These are phyloP conservation scores for Talaromyces albobiverticillius DNA, from an alignment of 2,329 filamentous ascomycete species.

Conservation along the genomic window DNA sequence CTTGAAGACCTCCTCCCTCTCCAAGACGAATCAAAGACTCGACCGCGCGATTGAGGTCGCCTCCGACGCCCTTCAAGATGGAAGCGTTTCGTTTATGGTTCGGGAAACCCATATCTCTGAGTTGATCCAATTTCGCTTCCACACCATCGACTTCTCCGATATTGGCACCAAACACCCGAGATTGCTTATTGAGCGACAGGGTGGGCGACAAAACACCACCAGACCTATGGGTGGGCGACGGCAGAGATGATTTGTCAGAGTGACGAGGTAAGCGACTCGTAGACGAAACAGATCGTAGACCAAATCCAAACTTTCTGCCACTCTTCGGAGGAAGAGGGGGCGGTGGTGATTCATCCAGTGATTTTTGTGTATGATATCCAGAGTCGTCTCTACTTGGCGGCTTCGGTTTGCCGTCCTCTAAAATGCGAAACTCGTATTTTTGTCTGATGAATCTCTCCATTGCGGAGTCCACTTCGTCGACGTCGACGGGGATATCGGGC, in stretches of 20 bases:
- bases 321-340: conserved; percentile 58
- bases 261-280: conserved; percentile 62
- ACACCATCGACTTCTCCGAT: conserved; percentile 53
- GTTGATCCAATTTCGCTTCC: conserved; percentile 71
- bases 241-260: conserved; percentile 54
- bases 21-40: conserved; percentile 81
- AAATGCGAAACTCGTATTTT: conserved; percentile 75
- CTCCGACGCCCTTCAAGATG: conserved; percentile 77
- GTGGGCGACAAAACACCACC: conserved; percentile 24
- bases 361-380: conserved; percentile 48
- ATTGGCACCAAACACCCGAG: conserved; percentile 63
- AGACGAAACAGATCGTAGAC: conserved; percentile 67
- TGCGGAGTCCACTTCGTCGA: conserved; percentile 86
- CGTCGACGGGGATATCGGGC: conserved; percentile 81
- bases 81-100: conserved; percentile 79
- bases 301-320: conserved; percentile 60
- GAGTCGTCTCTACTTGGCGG: conserved; percentile 53
- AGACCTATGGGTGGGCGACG: conserved; percentile 23
- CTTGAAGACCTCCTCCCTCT: conserved; percentile 57
- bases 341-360: conserved; percentile 54
- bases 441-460: conserved; percentile 95
- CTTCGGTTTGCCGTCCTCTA: conserved; percentile 46
- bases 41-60: conserved; percentile 80
- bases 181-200: conserved; percentile 26
- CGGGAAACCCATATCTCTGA: conserved; percentile 88